These are phyloP conservation scores for Trichosporon faecale DNA, from an alignment of 1,284 basidiomycete genomes.

Conservation along the genomic window DNA sequence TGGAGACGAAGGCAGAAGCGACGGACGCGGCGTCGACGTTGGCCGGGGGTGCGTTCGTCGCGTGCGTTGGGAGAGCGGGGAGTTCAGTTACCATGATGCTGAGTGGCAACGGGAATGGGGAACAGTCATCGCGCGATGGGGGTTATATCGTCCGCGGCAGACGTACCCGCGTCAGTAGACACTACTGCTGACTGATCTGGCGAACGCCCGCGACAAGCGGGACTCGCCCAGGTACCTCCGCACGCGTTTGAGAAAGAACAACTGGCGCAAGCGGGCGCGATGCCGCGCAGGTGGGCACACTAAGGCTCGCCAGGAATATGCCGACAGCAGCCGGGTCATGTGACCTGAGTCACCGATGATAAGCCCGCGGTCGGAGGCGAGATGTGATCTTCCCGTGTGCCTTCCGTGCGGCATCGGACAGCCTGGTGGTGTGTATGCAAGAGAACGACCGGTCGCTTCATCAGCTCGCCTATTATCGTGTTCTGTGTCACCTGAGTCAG, in stretches of 20 bases:
- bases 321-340: neutral
- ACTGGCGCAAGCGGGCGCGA: neutral
- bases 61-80: conserved; percentile 14
- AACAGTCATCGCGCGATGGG: no score
- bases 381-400: neutral
- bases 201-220: neutral
- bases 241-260: neutral
- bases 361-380: neutral
- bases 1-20: conserved; percentile 10
- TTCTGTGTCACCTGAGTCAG: no score
- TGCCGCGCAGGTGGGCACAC: neutral
- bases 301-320: neutral
- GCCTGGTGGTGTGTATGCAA: neutral
- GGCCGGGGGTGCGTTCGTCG: neutral
- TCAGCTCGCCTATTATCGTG: no score
- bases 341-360: neutral
- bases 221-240: neutral
- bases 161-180: no score
- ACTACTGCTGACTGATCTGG: neutral
- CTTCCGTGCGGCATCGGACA: neutral
- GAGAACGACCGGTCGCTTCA: no score
- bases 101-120: neutral
- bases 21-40: conserved; percentile 3
- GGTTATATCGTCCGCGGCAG: neutral
- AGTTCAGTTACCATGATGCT: conserved; percentile 16